Evolutionary conservation across 139 green algal genomes (phyloP), one percentile per base, ranked within the genome.

Genomic region (Chlamydomonas sphaeroides): DNA sequence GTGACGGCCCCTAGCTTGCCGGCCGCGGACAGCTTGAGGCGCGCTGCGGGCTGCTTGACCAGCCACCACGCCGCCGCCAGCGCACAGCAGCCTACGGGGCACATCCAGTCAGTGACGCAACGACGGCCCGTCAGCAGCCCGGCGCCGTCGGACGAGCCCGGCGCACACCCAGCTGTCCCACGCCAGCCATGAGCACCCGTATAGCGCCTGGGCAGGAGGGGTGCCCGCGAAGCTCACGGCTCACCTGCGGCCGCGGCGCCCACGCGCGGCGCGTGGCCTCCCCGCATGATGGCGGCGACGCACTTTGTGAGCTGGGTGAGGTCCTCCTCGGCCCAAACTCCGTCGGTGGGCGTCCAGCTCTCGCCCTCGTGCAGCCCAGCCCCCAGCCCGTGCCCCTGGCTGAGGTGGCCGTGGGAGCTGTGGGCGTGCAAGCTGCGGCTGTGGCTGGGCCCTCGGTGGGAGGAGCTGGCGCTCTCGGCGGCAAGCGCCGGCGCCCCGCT

Each of bases 51-150:
- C 74, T 80, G 74, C 59, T 32, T 18, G 30, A 80, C 41, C 59
- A 80, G 74, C 74, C 74, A 80, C 74, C 74, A 70, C n/a, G 62
- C 10, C 3, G 74, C 63, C 4, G 74, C 74, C 39, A 80, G 74
- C 17, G 35, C 38, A 32, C 74, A 80, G 59, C 74, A 80, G 39
- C 59, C 74, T 79, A 56, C 28, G 30, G 53, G n/a, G n/a, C n/a
- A n/a, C n/a, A n/a, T n/a, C n/a, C n/a, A n/a, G n/a, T n/a, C n/a
- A n/a, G n/a, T n/a, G n/a, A n/a, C n/a, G n/a, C n/a, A n/a, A n/a
- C n/a, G n/a, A n/a, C n/a, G n/a, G n/a, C n/a, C n/a, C n/a, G n/a
- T n/a, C n/a, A n/a, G n/a, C n/a, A n/a, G n/a, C n/a, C n/a, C n/a
- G n/a, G n/a, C n/a, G n/a, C n/a, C n/a, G n/a, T n/a, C n/a, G n/a